Base-by-base conservation (phyloP, 805 yeast species). In the Spathaspora gorwiae region DNA sequence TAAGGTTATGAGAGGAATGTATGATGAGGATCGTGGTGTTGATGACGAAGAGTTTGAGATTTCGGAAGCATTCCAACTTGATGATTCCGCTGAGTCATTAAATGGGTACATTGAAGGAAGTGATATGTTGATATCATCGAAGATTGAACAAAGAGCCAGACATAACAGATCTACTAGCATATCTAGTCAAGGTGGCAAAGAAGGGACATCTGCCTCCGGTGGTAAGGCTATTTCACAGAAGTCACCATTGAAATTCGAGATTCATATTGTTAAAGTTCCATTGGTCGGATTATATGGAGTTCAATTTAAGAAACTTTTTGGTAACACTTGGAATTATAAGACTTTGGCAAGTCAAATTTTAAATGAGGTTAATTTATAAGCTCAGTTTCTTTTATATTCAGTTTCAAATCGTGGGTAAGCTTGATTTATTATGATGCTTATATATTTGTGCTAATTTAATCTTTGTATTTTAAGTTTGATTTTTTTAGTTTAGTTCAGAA, bases 251-350 rank as follows among this genome's bases (percentile, higher is more conserved):
- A 82, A 85, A 57, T 90, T 90, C 65, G 97, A 92, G 61, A 87
- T 92, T 50, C 90, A 87, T 61, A 82, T 90, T 51, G 97, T 90
- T 35, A 90, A 90, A 61, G 95, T 90, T 40, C 96, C 96, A 39
- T 75, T 90, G 53, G 86, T 90, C 44, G 89, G 95, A 5, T 72
- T 92, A 48, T 90, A 86, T 53, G 98, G 98, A 65, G 90, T 90
- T 40, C 97, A 92, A 63, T 90, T 90, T 72, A 92, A 92, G 74
- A 90, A 90, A 62, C 76, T 90, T 29, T 77, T 87, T 47, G 98
- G 98, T 57, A 90, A 92, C 62, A 88, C 96, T 1, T 90, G 97
- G 97, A 80, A 85, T 68, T 90, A 90, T 68, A 90, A 92, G 70
- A 83, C 90, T 8, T 72, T 90, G 59, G 97, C 97, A 1, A 83